phyloP scores from a whole-genome alignment of 257 asterid species.

The Penstemon newberryi region DNA sequence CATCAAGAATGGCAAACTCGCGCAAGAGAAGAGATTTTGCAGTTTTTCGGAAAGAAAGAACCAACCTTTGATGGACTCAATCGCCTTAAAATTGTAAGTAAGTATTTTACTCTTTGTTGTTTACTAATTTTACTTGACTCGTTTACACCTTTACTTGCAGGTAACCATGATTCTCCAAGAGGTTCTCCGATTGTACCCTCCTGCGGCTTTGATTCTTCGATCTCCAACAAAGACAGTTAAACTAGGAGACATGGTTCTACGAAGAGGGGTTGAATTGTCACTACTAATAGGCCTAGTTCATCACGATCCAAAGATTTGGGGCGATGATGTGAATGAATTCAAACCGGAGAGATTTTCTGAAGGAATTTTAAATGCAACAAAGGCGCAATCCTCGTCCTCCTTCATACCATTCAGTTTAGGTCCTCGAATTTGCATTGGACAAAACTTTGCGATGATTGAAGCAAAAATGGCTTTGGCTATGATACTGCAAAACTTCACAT shows the following conservation, averaged over 20 bases:
- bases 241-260: constrained; percentile 24
- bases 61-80: constrained; percentile 26
- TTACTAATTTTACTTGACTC: too few relatives aligned
- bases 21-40: constrained; percentile 35
- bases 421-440: constrained; percentile 42
- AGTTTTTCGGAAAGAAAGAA: constrained; percentile 25
- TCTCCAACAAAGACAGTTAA: constrained; percentile 22
- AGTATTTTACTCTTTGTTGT: neutral
- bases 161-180: constrained; percentile 36
- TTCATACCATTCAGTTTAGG: constrained; percentile 40
- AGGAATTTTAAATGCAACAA: neutral
- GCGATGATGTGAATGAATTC: constrained; percentile 23
- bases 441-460: constrained; percentile 33
- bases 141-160: constrained; percentile 6
- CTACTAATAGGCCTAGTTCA: constrained; percentile 33
- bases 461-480: constrained; percentile 33
- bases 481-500: constrained; percentile 28
- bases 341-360: constrained; percentile 38
- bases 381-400: constrained; percentile 5
- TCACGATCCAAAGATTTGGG: constrained; percentile 40
- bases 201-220: constrained; percentile 27
- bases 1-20: constrained; percentile 43
- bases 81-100: constrained; percentile 30
- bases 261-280: constrained; percentile 27
- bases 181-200: constrained; percentile 37